phyloP scores from a whole-genome alignment of 1,284 basidiomycete species.

The Ganoderma boninense region DNA sequence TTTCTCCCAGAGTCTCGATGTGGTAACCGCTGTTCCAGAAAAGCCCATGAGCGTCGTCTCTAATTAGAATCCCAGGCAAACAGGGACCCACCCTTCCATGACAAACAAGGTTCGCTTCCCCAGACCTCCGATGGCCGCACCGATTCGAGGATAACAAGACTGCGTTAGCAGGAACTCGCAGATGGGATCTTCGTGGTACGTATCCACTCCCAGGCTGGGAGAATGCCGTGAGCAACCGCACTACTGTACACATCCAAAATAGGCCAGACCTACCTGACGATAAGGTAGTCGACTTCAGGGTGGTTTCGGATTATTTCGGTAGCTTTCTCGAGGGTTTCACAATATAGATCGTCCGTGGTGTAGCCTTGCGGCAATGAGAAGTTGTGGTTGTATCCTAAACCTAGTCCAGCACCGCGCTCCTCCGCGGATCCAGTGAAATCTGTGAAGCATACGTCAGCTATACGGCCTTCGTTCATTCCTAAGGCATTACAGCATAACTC shows the following conservation, averaged over 20 bases:
- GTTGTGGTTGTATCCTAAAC: constrained; percentile 42
- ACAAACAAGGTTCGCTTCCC: constrained; percentile 43
- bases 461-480: not conserved
- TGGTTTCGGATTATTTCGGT: constrained; percentile 35
- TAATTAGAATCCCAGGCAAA: not conserved
- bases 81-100: constrained; percentile 46
- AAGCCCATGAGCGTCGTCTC: not conserved
- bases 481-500: constrained; percentile 16
- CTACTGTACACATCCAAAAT: no score
- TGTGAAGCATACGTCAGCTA: constrained; percentile 13
- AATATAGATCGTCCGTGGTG: constrained; percentile 41
- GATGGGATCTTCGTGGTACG: constrained; percentile 46
- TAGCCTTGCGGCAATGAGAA: constrained; percentile 42
- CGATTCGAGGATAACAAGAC: constrained; percentile 43
- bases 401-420: constrained; percentile 42
- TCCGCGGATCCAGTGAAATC: constrained; percentile 45
- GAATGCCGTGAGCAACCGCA: not conserved
- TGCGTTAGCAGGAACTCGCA: constrained; percentile 44
- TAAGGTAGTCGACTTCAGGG: constrained; percentile 36
- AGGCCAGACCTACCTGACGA: constrained; percentile 42
- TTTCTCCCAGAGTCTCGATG: constrained; percentile 38
- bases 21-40: constrained; percentile 39
- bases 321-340: constrained; percentile 36
- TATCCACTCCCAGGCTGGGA: constrained; percentile 47
- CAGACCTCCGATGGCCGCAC: constrained; percentile 38